Evolutionary conservation across 768 basidiomycete genomes (phyloP).

Genomic region (Baorangia bicolor): DNA sequence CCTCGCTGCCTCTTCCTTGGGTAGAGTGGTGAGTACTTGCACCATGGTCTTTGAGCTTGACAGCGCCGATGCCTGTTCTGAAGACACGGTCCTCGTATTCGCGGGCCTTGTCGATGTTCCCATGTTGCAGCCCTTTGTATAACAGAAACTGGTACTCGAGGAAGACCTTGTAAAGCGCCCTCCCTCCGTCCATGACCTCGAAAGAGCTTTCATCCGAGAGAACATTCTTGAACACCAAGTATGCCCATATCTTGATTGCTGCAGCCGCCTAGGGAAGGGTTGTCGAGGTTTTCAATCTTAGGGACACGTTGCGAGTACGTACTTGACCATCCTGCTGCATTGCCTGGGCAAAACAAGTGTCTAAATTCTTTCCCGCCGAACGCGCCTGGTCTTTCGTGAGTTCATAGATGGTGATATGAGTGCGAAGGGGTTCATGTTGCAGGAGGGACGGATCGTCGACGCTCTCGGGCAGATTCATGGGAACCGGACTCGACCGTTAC

Average conservation of each 20-base stretch:
- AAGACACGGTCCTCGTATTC: neutral
- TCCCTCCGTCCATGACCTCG: constrained; percentile 4
- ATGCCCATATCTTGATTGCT: constrained; percentile 15
- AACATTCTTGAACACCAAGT: constrained; percentile 2
- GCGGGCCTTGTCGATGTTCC: neutral
- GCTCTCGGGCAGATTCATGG: constrained; percentile 19
- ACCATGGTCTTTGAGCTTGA: constrained; percentile 1
- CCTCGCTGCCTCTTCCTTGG: neutral
- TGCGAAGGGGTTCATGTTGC: constrained; percentile 21
- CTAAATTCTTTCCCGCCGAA: neutral
- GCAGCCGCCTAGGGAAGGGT: constrained; percentile 9
- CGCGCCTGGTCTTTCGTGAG: neutral
- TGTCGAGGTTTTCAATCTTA: neutral
- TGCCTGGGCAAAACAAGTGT: constrained; percentile 8
- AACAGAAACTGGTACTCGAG: constrained; percentile 19
- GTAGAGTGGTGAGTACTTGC: neutral
- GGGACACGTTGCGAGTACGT: constrained; percentile 2
- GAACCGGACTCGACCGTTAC: neutral
- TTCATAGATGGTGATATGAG: neutral
- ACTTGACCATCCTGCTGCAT: constrained; percentile 15
- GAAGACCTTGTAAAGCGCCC: constrained; percentile 20
- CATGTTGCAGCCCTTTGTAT: neutral
- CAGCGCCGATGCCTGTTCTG: constrained; percentile 5
- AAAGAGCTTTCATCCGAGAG: neutral
- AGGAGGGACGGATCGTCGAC: constrained; percentile 23